Evolutionary conservation across 768 basidiomycete genomes (phyloP).

Genomic region (Cyathus striatus): DNA sequence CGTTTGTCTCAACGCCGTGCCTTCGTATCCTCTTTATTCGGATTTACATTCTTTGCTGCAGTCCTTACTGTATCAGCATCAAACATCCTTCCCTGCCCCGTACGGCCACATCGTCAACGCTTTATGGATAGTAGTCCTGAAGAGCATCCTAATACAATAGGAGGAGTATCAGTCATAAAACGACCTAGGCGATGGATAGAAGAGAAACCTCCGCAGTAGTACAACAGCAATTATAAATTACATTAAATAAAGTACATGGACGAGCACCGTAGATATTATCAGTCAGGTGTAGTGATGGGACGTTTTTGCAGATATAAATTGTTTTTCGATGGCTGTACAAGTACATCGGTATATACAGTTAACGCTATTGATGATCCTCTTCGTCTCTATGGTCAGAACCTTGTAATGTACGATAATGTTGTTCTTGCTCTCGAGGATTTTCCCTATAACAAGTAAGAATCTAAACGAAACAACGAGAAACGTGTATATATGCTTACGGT

Average conservation of each 20-base stretch:
- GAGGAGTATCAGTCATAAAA: conserved; percentile 50
- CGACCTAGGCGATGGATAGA: conserved; percentile 78
- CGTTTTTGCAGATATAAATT: conserved; percentile 5
- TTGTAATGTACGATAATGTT: conserved; percentile 42
- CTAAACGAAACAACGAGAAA: not conserved
- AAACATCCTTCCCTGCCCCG: conserved; percentile 75
- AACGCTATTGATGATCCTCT: conserved; percentile 8
- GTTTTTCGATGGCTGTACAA: conserved; percentile 6
- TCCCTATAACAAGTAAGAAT: conserved; percentile 41
- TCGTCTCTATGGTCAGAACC: conserved; percentile 18
- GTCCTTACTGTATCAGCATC: conserved; percentile 80
- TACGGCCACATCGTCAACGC: conserved; percentile 50
- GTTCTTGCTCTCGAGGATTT: conserved; percentile 58
- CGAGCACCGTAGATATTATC: too few relatives aligned
- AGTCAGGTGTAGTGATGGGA: too few relatives aligned
- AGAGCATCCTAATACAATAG: conserved; percentile 14
- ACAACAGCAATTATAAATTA: too few relatives aligned
- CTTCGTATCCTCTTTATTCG: conserved; percentile 75
- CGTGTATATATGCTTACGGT: conserved; percentile 33
- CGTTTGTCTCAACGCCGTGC: conserved; percentile 65
- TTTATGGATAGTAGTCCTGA: conserved; percentile 49
- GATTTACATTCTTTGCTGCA: conserved; percentile 73
- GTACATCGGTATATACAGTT: conserved; percentile 15
- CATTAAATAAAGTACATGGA: too few relatives aligned
- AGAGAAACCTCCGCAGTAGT: conserved; percentile 46